A percentile compares a stretch with the other conserved stretches of the same genome.
Evolutionary conservation across 2,329 filamentous ascomycete genomes (phyloP).

Genomic region (Raffaelea albimanens): DNA sequence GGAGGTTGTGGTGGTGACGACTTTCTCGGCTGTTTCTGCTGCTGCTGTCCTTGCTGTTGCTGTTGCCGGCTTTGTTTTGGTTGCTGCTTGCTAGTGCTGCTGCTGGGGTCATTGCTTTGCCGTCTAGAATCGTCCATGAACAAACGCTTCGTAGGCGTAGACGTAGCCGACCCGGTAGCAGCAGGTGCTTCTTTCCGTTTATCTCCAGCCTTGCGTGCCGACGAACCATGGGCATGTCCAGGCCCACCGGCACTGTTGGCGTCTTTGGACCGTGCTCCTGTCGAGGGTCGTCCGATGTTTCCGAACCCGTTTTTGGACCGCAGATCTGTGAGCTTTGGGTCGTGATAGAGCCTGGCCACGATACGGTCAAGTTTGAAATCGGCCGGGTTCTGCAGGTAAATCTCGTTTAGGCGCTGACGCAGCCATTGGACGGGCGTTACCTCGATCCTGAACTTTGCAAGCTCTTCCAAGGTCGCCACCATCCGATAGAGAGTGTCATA

Average conservation of each 20-base stretch:
- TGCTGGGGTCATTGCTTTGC: too few relatives aligned
- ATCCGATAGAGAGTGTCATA: slow-evolving; percentile 50
- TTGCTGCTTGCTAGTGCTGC: not conserved
- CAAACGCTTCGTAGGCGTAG: slow-evolving; percentile 3
- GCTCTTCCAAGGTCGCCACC: slow-evolving; percentile 42
- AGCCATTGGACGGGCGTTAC: slow-evolving; percentile 46
- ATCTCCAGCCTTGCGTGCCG: not conserved
- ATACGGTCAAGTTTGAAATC: slow-evolving; percentile 42
- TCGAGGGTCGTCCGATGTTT: slow-evolving; percentile 44
- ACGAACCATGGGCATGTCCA: not conserved
- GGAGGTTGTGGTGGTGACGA: not conserved
- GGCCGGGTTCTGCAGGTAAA: slow-evolving; percentile 31
- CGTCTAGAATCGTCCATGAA: too few relatives aligned
- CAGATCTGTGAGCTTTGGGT: slow-evolving; percentile 38
- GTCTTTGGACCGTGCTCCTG: slow-evolving; percentile 15
- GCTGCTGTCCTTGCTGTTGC: not conserved
- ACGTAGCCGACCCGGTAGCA: not conserved
- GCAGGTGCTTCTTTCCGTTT: slow-evolving; percentile 7
- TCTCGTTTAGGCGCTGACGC: slow-evolving; percentile 44
- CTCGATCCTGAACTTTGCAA: slow-evolving; percentile 43
- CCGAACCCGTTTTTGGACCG: slow-evolving; percentile 44
- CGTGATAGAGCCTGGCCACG: slow-evolving; percentile 46
- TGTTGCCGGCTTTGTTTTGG: not conserved
- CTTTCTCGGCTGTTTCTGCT: not conserved
- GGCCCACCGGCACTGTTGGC: not conserved